Base-by-base conservation (phyloP, 768 basidiomycete genomes). In the Russula sp. region DNA sequence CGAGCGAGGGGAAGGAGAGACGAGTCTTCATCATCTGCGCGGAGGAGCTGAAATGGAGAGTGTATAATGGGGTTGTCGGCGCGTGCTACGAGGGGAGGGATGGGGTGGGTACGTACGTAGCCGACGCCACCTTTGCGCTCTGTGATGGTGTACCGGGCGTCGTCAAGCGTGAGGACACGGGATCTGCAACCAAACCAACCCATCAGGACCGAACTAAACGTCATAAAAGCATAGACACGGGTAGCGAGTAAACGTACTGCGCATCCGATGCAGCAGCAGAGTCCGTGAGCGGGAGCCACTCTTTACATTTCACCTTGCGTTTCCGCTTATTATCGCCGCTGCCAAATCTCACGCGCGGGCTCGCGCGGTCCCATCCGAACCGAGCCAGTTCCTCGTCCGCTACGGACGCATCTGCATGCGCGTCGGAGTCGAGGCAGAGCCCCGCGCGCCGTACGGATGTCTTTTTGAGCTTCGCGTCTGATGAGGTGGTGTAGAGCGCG, bases 281-380 rank as follows among this genome's bases (percentile, higher is more conserved):
- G 31, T 32, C 13, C 1, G 40, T 40, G 37, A 57, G 62, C 5
- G 62, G 62, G 35, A 63, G 57, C 62, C 62, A 63, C 5, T 58
- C 62, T 35, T 53, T 63, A 18, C 62, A 63, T 18, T 63, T 63
- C 10, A 63, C 6, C 44, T 63, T 63, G 56, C 44, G 45, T 42
- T 53, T 57, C 42, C n/a, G 34, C 42, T 53, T 63, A 44, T 58
- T 62, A 4, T 50, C 6, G 20, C 27, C 20, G 18, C 27, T 11
- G 27, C 48, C 49, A 18, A 63, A 58, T 16, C 56, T 56, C 27
- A 63, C 57, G 31, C 62, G 57, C 6, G 62, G 62, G 27, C 62
- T 63, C 14, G 62, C 7, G 44, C 62, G 62, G 35, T 63, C 62
- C 62, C 62, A 63, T 18, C 52, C 57, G 37, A 63, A 47, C 13